phyloP scores from a whole-genome alignment of 306 rosid genomes.

The Corylus americana region DNA sequence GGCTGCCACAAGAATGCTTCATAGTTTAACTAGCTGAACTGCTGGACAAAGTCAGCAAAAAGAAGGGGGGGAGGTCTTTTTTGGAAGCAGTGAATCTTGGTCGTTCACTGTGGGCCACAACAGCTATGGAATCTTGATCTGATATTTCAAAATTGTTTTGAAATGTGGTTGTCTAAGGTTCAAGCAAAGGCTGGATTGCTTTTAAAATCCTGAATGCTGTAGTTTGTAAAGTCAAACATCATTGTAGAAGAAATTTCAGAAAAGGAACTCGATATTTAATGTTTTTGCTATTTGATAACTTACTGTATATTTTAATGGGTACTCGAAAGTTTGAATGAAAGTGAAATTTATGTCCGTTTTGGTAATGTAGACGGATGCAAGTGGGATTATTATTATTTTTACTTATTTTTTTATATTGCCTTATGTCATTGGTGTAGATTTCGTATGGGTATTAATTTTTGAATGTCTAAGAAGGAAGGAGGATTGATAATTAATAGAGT shows the following conservation, averaged over 20 bases:
- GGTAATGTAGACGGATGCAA: neutral
- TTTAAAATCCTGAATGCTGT: neutral
- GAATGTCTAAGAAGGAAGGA: neutral
- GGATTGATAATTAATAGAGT: too few relatives aligned
- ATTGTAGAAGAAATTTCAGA: neutral
- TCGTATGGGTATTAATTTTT: neutral
- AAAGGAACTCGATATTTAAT: neutral
- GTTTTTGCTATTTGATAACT: neutral
- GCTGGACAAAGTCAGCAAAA: neutral
- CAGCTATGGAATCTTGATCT: neutral
- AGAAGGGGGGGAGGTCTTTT: neutral
- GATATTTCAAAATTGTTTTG: neutral
- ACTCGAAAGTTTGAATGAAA: neutral
- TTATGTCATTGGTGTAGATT: neutral
- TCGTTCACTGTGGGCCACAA: neutral
- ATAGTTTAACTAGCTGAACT: neutral
- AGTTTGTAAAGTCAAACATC: neutral
- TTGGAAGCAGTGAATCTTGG: neutral
- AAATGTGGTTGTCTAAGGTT: neutral
- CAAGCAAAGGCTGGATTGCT: neutral
- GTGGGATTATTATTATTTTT: neutral
- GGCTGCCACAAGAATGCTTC: neutral
- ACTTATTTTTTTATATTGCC: neutral
- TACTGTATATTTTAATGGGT: neutral
- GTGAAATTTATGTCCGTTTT: neutral